A percentile compares a stretch with the other conserved stretches of the same genome.
These are phyloP conservation scores for Mycena capillaripes DNA, from an alignment of 768 basidiomycete species.

Conservation along the genomic window DNA sequence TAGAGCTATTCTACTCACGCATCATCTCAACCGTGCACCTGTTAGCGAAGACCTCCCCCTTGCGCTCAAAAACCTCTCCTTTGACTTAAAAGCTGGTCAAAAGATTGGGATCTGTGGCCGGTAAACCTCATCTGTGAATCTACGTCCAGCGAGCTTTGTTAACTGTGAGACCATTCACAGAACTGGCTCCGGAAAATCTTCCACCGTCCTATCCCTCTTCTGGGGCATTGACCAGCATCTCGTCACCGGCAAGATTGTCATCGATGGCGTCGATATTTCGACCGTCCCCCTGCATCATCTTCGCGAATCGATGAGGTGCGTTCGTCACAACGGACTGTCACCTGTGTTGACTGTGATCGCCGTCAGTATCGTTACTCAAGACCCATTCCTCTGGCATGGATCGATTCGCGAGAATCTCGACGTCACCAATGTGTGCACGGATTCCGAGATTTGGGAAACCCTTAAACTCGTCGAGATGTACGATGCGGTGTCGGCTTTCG, in stretches of 20 bases:
- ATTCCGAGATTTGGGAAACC: constrained; percentile 25
- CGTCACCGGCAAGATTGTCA: constrained; percentile 23
- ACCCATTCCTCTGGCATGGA: no score
- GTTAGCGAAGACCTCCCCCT: constrained; percentile 21
- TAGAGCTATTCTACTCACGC: not conserved
- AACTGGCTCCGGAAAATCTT: constrained; percentile 32
- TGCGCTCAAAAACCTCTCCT: constrained; percentile 25
- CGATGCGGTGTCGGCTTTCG: constrained; percentile 25
- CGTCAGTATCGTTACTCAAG: no score
- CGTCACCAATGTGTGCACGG: not conserved
- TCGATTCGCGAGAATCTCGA: not conserved
- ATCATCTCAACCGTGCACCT: not conserved
- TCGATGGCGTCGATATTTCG: constrained; percentile 26
- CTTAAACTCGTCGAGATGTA: constrained; percentile 32
- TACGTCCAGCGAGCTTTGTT: not conserved
- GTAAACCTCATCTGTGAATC: not conserved
- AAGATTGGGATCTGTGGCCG: constrained; percentile 30
- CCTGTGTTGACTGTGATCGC: no score
- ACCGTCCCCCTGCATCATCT: constrained; percentile 17
- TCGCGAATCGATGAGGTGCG: no score
- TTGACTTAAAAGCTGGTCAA: constrained; percentile 8
- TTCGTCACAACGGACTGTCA: no score
- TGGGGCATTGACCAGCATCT: constrained; percentile 34
- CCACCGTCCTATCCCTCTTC: constrained; percentile 28
- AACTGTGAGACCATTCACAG: not conserved